Conservation (phyloP, 805 yeast species). For the Candida fluviatilis region DNA sequence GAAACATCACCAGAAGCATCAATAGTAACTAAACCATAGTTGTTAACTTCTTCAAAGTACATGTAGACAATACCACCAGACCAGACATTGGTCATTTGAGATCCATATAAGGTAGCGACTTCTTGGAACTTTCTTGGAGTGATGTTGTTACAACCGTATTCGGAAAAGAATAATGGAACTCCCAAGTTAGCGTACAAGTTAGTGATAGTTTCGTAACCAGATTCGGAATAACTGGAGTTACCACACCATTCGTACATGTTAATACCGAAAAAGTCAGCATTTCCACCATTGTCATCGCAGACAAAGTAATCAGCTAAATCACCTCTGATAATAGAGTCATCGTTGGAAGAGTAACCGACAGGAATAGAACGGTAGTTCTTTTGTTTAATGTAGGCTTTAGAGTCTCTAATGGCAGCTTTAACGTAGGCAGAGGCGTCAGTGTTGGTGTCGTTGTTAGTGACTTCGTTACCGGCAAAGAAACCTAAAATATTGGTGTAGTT, state of each 20-base stretch:
- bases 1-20: conserved; percentile 43
- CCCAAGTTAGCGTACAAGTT: conserved; percentile 60
- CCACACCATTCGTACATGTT: conserved; percentile 94
- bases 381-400: conserved; percentile 58
- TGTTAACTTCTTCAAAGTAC: conserved; percentile 74
- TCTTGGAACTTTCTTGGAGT: conserved; percentile 71
- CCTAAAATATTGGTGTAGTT: conserved; percentile 72
- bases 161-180: conserved; percentile 75
- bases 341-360: conserved; percentile 80
- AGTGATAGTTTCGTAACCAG: conserved; percentile 69
- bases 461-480: conserved; percentile 86
- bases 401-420: conserved; percentile 79
- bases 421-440: conserved; percentile 78
- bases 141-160: conserved; percentile 74
- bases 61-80: conserved; percentile 87
- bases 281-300: conserved; percentile 62
- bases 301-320: conserved; percentile 69
- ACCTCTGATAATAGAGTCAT: conserved; percentile 64
- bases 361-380: conserved; percentile 67
- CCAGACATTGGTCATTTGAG: conserved; percentile 78
- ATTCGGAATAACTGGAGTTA: conserved; percentile 46
- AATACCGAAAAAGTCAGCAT: conserved; percentile 82
- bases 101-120: conserved; percentile 59
- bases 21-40: conserved; percentile 68
- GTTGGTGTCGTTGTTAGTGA: conserved; percentile 60